Base-by-base conservation (phyloP, 164 flowering plant genomes). In the Berberis thunbergii region DNA sequence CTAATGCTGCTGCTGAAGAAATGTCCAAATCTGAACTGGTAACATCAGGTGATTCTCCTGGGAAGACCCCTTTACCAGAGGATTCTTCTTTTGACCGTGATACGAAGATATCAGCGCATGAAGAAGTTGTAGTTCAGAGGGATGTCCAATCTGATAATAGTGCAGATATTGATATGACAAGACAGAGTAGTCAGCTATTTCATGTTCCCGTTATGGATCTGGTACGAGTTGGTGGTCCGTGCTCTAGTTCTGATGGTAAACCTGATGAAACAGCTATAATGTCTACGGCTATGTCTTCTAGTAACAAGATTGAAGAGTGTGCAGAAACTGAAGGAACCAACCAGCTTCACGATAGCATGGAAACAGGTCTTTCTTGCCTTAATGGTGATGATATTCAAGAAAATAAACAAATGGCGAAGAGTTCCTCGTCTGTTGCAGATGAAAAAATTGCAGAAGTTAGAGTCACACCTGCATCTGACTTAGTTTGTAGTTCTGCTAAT, bases 1-100 rank as follows among this genome's bases (percentile, higher is more conserved):
- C 97, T 43, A 90, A 85, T 88, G 97, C 88, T 65, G 98, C 98
- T 69, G 84, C 97, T 65, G 94, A 86, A 61, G 96, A 90, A 73
- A 83, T 88, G 62, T 56, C 55, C 7, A 12, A 52, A 26, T 26
- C 26, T 26, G 26, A 26, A 26, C 26, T 26, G 26, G 26, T 26
- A 26, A 26, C 26, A 26, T 84, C 86, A 6, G 13, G 43, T 63
- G 72, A 49, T 49, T 90, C 95, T 74, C 83, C 88, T 4, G 73
- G 59, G 41, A 72, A 64, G 68, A 72, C 59, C 54, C 54, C 75
- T 4, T 61, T 77, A 44, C 48, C 55, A 26, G 26, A 26, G 26
- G 26, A 26, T 26, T 26, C 26, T 26, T 26, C 26, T 26, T 26
- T 26, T 26, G 12, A 64, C 50, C 46, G 87, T 80, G 13, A 78